Percentiles rank a stretch among this genome's conserved stretches.
Evolutionary conservation across 2,329 filamentous ascomycete genomes (phyloP).

Genomic region (Sporothrix variecibatus): DNA sequence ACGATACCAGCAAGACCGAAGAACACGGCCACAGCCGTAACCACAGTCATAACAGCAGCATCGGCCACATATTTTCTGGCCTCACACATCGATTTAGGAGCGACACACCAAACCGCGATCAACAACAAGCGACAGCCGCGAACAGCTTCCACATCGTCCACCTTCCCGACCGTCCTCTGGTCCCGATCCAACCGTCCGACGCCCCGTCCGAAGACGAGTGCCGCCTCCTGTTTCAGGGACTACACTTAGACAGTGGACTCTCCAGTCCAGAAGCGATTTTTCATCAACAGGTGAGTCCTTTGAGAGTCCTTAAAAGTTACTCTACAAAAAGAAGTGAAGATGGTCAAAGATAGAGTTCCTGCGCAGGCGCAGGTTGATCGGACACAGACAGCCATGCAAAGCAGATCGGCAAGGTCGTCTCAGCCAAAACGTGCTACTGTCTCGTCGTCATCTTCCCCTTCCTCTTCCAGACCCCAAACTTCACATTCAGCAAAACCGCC

Average conservation of each 20-base stretch:
- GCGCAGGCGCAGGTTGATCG: slow-evolving; percentile 8
- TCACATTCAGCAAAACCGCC: not conserved
- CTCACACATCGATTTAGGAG: slow-evolving; percentile 16
- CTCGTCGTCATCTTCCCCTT: not conserved
- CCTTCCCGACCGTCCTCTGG: slow-evolving; percentile 35
- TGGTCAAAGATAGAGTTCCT: not conserved
- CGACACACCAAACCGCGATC: not conserved
- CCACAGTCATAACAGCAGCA: slow-evolving; percentile 16
- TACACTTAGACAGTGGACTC: not conserved
- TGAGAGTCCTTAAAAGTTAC: not conserved
- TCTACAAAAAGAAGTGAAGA: not conserved
- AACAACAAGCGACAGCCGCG: not conserved
- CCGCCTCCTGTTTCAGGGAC: slow-evolving; percentile 24
- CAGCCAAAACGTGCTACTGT: not conserved
- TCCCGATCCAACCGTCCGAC: slow-evolving; percentile 30
- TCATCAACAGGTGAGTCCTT: slow-evolving; percentile 11
- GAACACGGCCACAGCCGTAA: not conserved
- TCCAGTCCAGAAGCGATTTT: not conserved
- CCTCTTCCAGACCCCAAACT: not conserved
- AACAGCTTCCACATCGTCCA: slow-evolving; percentile 29
- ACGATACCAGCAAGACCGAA: not conserved
- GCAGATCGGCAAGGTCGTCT: not conserved
- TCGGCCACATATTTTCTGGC: slow-evolving; percentile 13
- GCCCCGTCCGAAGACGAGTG: slow-evolving; percentile 38
- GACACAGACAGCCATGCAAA: not conserved